These are phyloP conservation scores for Talaromyces trachyspermus DNA, from an alignment of 495 filamentous ascomycete species.

Conservation along the genomic window DNA sequence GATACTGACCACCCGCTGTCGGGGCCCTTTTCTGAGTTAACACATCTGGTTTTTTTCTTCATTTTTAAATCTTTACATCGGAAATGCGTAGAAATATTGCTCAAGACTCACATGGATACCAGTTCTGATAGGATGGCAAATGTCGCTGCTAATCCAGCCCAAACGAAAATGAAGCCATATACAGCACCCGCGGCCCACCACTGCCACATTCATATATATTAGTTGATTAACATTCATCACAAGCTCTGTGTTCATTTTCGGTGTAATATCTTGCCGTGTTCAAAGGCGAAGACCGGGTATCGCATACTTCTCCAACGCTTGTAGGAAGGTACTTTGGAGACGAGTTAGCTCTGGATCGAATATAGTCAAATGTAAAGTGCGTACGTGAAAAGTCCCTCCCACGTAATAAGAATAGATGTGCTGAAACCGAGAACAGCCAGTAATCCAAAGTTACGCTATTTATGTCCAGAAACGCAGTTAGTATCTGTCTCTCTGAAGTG, in stretches of 20 bases:
- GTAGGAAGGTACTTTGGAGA: conserved; percentile 22
- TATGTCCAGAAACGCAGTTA: neutral
- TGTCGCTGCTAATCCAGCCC: conserved; percentile 26
- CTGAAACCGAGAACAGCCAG: conserved; percentile 45
- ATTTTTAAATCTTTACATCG: no score
- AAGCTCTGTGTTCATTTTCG: neutral
- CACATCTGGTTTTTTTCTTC: no score
- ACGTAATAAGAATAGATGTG: conserved; percentile 43
- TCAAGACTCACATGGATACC: conserved; percentile 29
- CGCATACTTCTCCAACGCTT: conserved; percentile 29
- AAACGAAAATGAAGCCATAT: conserved; percentile 44
- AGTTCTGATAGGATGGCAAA: conserved; percentile 32
- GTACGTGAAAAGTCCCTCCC: conserved; percentile 38
- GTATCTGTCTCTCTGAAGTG: neutral
- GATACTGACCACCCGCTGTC: conserved; percentile 45
- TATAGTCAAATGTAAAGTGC: conserved; percentile 4
- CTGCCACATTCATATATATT: conserved; percentile 13
- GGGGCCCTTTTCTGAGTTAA: conserved; percentile 28
- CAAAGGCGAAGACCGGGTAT: neutral
- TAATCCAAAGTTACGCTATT: conserved; percentile 41
- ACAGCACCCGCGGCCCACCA: conserved; percentile 45
- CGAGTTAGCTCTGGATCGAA: neutral
- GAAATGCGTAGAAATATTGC: neutral
- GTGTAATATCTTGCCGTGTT: neutral
- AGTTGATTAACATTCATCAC: no score